A percentile compares a stretch with the other conserved stretches of the same genome.
Conservation (phyloP, 805 yeast genomes). For the Yueomyces sinensis region DNA sequence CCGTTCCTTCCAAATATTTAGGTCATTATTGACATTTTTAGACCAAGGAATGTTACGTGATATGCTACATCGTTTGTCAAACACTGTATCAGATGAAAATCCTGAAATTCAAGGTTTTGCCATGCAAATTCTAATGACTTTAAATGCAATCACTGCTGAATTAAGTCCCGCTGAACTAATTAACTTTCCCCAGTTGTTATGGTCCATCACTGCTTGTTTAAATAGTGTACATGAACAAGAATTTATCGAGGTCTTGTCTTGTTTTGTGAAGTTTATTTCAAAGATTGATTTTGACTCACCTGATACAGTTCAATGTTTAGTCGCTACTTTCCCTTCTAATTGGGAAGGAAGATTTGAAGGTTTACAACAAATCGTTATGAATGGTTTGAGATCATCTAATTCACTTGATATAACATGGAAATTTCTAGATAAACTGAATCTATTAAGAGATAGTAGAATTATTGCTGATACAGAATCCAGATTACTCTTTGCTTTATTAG, state of each 20-base stretch:
- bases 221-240: slow-evolving; percentile 88
- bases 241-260: slow-evolving; percentile 74
- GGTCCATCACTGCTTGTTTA: slow-evolving; percentile 90
- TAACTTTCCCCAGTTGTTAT: slow-evolving; percentile 84
- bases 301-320: slow-evolving; percentile 70
- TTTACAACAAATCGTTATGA: slow-evolving; percentile 61
- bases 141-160: slow-evolving; percentile 85
- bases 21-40: slow-evolving; percentile 67
- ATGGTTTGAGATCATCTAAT: slow-evolving; percentile 71
- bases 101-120: slow-evolving; percentile 91
- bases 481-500: slow-evolving; percentile 54
- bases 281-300: slow-evolving; percentile 79
- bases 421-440: slow-evolving; percentile 58
- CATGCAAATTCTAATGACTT: slow-evolving; percentile 92
- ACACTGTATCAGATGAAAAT: slow-evolving; percentile 82
- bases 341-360: slow-evolving; percentile 97
- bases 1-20: slow-evolving; percentile 83
- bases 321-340: slow-evolving; percentile 80
- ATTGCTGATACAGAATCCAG: slow-evolving; percentile 63
- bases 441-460: slow-evolving; percentile 56
- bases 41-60: slow-evolving; percentile 86
- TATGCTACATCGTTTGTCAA: slow-evolving; percentile 85
- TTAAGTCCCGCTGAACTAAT: slow-evolving; percentile 64
- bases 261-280: slow-evolving; percentile 68
- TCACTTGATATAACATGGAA: slow-evolving; percentile 68